Evolutionary conservation across 2,329 filamentous ascomycete species (phyloP).

Genomic region (Colletotrichum simmondsii): DNA sequence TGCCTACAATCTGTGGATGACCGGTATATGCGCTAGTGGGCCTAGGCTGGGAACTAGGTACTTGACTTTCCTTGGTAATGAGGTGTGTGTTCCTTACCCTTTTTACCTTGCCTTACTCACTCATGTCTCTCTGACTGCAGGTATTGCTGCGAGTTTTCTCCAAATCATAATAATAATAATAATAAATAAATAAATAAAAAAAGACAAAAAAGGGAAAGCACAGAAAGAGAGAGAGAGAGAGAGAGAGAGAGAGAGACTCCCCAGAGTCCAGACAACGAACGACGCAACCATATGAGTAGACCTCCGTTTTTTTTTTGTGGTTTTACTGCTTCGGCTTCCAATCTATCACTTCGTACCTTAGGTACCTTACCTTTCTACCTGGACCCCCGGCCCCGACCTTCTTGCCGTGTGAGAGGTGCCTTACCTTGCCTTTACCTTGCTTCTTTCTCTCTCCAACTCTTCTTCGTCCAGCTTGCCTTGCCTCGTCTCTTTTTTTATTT

Average conservation of each 20-base stretch:
- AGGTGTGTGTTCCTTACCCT: background rate
- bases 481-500: background rate
- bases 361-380: background rate
- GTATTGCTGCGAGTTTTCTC: background rate
- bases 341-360: slow-evolving; percentile 8
- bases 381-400: background rate
- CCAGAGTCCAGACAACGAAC: slow-evolving; percentile 32
- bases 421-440: slow-evolving; percentile 2
- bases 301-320: slow-evolving; percentile 9
- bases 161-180: background rate
- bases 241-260: background rate
- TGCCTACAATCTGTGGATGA: background rate
- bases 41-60: background rate
- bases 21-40: background rate
- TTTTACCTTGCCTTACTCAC: background rate
- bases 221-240: background rate
- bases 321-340: slow-evolving; percentile 20
- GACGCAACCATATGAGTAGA: slow-evolving; percentile 36
- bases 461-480: background rate
- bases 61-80: background rate
- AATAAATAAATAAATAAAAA: background rate
- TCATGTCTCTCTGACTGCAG: background rate
- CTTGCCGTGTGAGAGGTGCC: background rate
- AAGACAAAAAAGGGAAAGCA: slow-evolving; percentile 1
- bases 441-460: background rate